Percentiles rank a stretch among this genome's conserved stretches.
These are phyloP conservation scores for Bipolaris bicolor DNA, from an alignment of 2,329 filamentous ascomycete species.

Conservation along the genomic window DNA sequence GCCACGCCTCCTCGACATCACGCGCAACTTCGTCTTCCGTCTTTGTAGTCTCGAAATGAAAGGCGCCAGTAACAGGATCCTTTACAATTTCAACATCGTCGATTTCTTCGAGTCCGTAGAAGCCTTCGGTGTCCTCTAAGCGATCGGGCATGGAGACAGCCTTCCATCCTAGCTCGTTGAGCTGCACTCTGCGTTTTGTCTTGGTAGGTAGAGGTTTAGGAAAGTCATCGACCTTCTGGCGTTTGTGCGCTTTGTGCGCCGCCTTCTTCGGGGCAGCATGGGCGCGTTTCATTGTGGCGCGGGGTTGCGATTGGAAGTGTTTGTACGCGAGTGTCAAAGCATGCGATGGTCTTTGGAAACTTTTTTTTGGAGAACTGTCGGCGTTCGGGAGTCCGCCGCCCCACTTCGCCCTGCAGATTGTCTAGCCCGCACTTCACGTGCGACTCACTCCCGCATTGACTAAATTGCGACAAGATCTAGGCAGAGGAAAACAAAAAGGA, in stretches of 20 bases:
- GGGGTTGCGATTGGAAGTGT: constrained; percentile 4
- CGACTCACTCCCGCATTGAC: constrained; percentile 17
- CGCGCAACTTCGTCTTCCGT: constrained; percentile 33
- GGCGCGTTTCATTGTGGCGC: constrained; percentile 46
- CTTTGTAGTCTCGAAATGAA: constrained; percentile 50
- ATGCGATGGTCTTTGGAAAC: constrained; percentile 16
- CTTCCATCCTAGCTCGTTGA: constrained; percentile 66
- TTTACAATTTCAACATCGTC: constrained; percentile 86
- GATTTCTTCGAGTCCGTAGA: constrained; percentile 89
- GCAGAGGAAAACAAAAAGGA: background rate
- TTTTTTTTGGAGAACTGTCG: constrained; percentile 31
- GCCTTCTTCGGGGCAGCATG: constrained; percentile 49
- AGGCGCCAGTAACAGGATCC: constrained; percentile 56
- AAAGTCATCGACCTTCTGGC: constrained; percentile 48
- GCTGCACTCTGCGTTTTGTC: constrained; percentile 42
- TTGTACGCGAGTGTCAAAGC: constrained; percentile 6
- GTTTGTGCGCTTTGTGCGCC: constrained; percentile 51
- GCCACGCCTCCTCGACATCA: constrained; percentile 30
- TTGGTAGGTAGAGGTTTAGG: constrained; percentile 21
- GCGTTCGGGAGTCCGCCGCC: constrained; percentile 33
- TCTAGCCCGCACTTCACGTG: constrained; percentile 35
- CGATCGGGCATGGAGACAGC: constrained; percentile 73
- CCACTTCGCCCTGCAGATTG: constrained; percentile 27
- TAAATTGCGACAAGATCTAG: background rate
- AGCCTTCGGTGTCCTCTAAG: constrained; percentile 88